These are phyloP conservation scores for Ceratocystis papillata DNA, from an alignment of 2,329 filamentous ascomycete genomes.

Conservation along the genomic window DNA sequence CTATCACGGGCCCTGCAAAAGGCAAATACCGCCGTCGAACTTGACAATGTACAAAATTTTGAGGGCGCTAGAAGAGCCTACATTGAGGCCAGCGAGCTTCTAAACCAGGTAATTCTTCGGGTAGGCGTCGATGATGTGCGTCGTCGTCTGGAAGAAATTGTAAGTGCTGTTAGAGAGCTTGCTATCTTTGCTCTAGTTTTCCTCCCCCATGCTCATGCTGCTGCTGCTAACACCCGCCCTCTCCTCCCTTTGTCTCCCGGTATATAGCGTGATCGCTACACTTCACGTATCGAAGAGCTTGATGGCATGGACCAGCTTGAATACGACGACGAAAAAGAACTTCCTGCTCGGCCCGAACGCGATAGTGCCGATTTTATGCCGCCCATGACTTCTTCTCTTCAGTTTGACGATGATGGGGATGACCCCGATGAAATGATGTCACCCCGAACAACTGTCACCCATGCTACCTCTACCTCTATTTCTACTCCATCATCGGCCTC, in stretches of 20 bases:
- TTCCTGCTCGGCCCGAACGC: slow-evolving; percentile 61
- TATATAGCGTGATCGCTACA: slow-evolving; percentile 71
- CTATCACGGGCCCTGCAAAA: slow-evolving; percentile 90
- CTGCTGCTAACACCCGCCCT: neutral
- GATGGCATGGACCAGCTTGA: slow-evolving; percentile 53
- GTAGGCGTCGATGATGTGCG: slow-evolving; percentile 79
- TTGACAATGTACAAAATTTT: slow-evolving; percentile 94
- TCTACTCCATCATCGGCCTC: slow-evolving; percentile 3
- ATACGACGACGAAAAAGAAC: slow-evolving; percentile 54
- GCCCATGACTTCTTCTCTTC: slow-evolving; percentile 32
- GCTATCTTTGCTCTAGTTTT: neutral
- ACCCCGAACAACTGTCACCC: slow-evolving; percentile 5
- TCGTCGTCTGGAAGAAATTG: slow-evolving; percentile 85
- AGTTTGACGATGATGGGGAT: slow-evolving; percentile 35
- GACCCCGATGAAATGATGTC: slow-evolving; percentile 31
- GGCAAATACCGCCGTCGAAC: slow-evolving; percentile 85
- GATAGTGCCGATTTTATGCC: slow-evolving; percentile 25
- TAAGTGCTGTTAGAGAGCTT: slow-evolving; percentile 41
- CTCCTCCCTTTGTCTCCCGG: neutral
- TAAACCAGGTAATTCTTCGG: slow-evolving; percentile 77
- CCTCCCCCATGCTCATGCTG: neutral
- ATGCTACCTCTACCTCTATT: slow-evolving; percentile 10
- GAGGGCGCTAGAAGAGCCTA: slow-evolving; percentile 86
- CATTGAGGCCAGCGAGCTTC: slow-evolving; percentile 73
- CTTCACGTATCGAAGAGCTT: slow-evolving; percentile 77